Conservation (phyloP, 1,139 yeast species). For the Yamadazyma dushanensis region DNA sequence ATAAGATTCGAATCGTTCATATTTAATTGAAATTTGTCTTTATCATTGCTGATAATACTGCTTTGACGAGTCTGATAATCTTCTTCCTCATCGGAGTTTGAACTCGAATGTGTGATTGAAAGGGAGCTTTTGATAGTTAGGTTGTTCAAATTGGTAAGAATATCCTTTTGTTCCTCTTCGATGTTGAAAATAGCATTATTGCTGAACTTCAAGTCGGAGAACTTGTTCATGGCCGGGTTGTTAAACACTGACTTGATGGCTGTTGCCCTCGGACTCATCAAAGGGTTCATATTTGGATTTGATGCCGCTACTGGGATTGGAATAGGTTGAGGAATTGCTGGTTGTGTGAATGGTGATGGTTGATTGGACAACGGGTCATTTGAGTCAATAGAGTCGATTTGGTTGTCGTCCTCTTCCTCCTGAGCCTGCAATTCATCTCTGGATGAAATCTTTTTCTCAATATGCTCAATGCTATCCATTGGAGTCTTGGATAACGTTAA, state of each 20-base stretch:
- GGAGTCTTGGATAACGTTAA: constrained; percentile 5
- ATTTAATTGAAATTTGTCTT: constrained; percentile 46
- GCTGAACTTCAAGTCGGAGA: constrained; percentile 17
- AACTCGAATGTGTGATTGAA: constrained; percentile 17
- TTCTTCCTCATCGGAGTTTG: constrained; percentile 22
- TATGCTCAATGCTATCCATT: constrained; percentile 12
- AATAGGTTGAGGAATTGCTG: constrained; percentile 10
- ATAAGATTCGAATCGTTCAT: constrained; percentile 44
- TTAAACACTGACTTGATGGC: constrained; percentile 50
- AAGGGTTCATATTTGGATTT: constrained; percentile 7
- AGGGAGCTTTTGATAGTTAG: constrained; percentile 14
- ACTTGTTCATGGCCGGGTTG: constrained; percentile 41
- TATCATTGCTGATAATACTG: constrained; percentile 38
- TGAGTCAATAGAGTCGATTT: constrained; percentile 9
- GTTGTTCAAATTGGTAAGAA: constrained; percentile 16
- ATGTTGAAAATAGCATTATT: constrained; percentile 37
- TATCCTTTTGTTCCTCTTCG: constrained; percentile 20
- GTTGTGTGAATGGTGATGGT: constrained; percentile 19
- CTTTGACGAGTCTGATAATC: constrained; percentile 43
- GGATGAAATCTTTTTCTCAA: constrained; percentile 5
- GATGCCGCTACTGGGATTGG: constrained; percentile 6
- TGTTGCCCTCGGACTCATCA: constrained; percentile 39
- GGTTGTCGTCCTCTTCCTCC: constrained; percentile 2
- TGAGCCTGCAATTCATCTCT: constrained; percentile 5
- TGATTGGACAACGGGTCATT: constrained; percentile 17